Evolutionary conservation across 805 yeast species (phyloP).

Genomic region (Brettanomyces anomalus): DNA sequence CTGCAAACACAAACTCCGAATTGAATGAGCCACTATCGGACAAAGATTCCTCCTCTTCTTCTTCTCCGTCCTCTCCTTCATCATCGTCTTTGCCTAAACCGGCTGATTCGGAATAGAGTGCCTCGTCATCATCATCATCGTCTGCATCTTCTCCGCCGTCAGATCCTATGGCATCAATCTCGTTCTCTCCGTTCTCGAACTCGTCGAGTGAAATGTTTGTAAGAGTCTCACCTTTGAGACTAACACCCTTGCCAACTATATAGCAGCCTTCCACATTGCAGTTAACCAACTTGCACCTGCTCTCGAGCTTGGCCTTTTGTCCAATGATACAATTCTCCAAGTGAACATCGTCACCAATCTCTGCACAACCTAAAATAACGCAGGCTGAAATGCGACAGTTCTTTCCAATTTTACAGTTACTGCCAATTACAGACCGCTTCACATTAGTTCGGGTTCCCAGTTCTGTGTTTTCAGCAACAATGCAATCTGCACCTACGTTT

Average conservation of each 20-base stretch:
- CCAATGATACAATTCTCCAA: constrained; percentile 89
- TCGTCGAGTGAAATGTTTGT: constrained; percentile 27
- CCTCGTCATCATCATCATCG: constrained; percentile 29
- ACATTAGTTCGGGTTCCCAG: constrained; percentile 81
- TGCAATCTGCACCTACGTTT: constrained; percentile 79
- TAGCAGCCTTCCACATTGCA: constrained; percentile 83
- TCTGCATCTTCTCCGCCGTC: constrained; percentile 21
- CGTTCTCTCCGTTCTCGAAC: constrained; percentile 18
- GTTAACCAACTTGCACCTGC: constrained; percentile 58
- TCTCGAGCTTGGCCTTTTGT: constrained; percentile 48
- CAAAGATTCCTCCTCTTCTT: constrained; percentile 81
- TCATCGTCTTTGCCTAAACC: constrained; percentile 21
- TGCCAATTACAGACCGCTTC: constrained; percentile 77
- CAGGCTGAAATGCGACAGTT: constrained; percentile 86
- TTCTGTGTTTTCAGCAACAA: constrained; percentile 58
- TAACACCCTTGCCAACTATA: constrained; percentile 48
- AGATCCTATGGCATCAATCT: constrained; percentile 4
- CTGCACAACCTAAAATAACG: constrained; percentile 61
- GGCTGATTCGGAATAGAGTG: constrained; percentile 45
- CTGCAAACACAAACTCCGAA: constrained; percentile 1
- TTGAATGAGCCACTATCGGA: not conserved
- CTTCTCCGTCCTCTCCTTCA: constrained; percentile 17
- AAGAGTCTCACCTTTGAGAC: constrained; percentile 32
- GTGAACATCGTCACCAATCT: constrained; percentile 66
- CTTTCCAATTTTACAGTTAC: constrained; percentile 68